Base-by-base conservation (phyloP, 371 early-diverging fungal genomes). In the Mortierella sp. region DNA sequence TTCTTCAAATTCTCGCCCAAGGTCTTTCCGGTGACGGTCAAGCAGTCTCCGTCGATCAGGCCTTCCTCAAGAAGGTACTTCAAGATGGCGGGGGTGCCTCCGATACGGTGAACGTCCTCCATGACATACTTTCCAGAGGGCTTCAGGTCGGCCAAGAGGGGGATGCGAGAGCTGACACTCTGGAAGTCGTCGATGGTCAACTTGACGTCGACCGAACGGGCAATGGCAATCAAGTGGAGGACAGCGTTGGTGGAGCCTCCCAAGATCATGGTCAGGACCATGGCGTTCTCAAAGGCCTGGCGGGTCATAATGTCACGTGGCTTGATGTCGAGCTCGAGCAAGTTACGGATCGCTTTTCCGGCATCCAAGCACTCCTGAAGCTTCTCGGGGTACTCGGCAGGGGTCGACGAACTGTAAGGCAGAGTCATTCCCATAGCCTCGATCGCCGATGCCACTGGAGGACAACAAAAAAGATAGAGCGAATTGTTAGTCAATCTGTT, bases 211-310 rank as follows among this genome's bases (percentile, higher is more conserved):
- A 94, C 91, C 34, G 97, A 90, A 50, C 94, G 91, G 37, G 99
- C 97, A 73, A 98, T 95, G 58, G 99, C 99, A 58, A 99, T 90
- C 85, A 99, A 87, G 80, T 99, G 99, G 61, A 99, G 90, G n/a
- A 98, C 98, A 41, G 96, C 97, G 75, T 99, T 99, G 39, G 99
- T 99, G 7, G 97, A 97, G 9, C 98, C 99, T 77, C 99, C 99
- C 66, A 98, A 90, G 47, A 95, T 96, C 93, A 98, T 97, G 48
- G 93, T 93, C 22, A 96, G 68, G 7, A 94, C 93, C 86, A 99
- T 95, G 9, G 98, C 98, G 82, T 99, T 99, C 86, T 97, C 97
- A 71, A 99, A 96, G 6, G 97, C 94, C 70, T 94, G 88, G 65
- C 93, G 89, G 13, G 99, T 99, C 94, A 99, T 94, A 74, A 99